Base-by-base conservation (phyloP, 345 rosid species). In the Hibiscus tridactylites region DNA sequence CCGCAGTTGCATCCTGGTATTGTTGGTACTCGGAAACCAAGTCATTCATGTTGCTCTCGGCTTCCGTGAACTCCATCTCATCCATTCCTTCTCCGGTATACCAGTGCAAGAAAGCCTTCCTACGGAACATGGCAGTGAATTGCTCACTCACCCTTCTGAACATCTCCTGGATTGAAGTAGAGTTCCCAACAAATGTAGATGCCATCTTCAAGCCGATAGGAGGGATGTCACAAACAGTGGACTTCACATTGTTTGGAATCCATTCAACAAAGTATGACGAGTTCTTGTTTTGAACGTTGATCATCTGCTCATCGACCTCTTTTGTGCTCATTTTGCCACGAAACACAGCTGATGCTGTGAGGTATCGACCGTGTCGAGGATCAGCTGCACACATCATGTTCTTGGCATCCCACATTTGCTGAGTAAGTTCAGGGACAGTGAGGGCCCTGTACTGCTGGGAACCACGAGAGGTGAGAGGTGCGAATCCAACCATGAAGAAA, bases 311-410 rank as follows among this genome's bases (percentile, higher is more conserved):
- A 58, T 89, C 95, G 0, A 89, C 95, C 83, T 89, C 91, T 71
- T 89, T 89, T 0, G 95, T 89, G 82, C 95, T 90, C 92, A 90
- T 90, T 74, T 90, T 90, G 19, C 95, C 95, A 9, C 90, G 95
- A 83, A 90, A 90, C 89, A 58, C 61, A 2, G 61, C 61, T 58
- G 61, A 58, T 58, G 61, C 61, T 58, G 61, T 58, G 61, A 58
- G 61, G 33, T 58, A 58, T 8, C 61, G 61, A 4, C 64, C 95
- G 1, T 58, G 61, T 58, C 61, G 61, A 58, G 61, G 61, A 58
- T 58, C 61, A 26, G 61, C 61, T 9, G 61, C 61, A 24, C 61
- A 24, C 61, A 58, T 58, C 61, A 58, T 58, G 61, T 58, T 58
- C 61, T 58, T 58, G 33, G 61, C 31, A 71, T 90, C 96, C 96